phyloP scores from a whole-genome alignment of 257 asterid species.

The Scutellaria minor region DNA sequence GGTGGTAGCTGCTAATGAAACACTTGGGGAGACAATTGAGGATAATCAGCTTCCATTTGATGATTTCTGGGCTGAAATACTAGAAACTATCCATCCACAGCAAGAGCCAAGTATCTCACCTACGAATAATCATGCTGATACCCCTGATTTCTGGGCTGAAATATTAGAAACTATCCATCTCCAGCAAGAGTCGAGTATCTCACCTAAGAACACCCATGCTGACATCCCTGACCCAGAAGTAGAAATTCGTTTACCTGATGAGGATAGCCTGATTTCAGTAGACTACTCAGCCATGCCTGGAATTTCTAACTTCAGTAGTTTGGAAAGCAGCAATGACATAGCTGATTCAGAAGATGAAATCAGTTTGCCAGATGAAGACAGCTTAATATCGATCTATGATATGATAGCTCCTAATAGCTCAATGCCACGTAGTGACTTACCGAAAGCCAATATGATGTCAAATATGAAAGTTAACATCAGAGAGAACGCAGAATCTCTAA shows the following conservation, averaged over 20 bases:
- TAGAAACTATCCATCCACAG: slow-evolving; percentile 48
- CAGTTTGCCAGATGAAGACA: slow-evolving; percentile 53
- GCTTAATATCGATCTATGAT: slow-evolving; percentile 42
- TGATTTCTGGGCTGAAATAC: slow-evolving; percentile 59
- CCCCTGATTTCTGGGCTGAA: slow-evolving; percentile 36
- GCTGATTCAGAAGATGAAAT: slow-evolving; percentile 32
- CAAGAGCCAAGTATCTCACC: slow-evolving; percentile 28
- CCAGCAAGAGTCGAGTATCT: slow-evolving; percentile 38
- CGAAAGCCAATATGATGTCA: slow-evolving; percentile 28
- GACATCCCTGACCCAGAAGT: slow-evolving; percentile 33
- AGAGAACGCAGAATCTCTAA: slow-evolving; percentile 21
- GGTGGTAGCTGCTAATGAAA: slow-evolving; percentile 14
- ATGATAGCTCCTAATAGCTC: slow-evolving; percentile 31
- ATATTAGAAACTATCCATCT: slow-evolving; percentile 49
- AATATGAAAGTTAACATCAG: slow-evolving; percentile 22
- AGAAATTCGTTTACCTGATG: slow-evolving; percentile 37
- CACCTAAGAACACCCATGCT: not conserved
- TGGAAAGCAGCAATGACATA: slow-evolving; percentile 13
- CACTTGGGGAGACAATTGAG: slow-evolving; percentile 37
- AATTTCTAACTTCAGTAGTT: not conserved
- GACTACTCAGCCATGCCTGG: slow-evolving; percentile 19
- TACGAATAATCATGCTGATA: not conserved
- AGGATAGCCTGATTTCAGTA: slow-evolving; percentile 27
- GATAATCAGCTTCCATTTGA: slow-evolving; percentile 43
- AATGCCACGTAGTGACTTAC: slow-evolving; percentile 18